These are phyloP conservation scores for Naegleria fowleri DNA, from an alignment of 208 protist species.

Conservation along the genomic window DNA sequence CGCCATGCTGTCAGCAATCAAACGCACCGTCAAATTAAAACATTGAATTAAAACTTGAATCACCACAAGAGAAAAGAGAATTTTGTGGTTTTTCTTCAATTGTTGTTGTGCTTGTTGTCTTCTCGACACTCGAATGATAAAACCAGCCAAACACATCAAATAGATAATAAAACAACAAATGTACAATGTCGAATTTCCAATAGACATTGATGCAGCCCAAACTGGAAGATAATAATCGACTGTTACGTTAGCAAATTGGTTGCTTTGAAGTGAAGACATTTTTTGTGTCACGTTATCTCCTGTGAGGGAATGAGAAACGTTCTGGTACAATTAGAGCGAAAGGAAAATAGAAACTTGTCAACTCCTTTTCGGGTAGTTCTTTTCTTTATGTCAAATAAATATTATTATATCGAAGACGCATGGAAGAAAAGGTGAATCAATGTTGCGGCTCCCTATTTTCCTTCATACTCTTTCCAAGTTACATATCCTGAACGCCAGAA, in stretches of 20 bases:
- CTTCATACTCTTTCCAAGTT: too few relatives aligned
- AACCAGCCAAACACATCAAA: background rate
- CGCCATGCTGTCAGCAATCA: background rate
- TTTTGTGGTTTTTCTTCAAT: background rate
- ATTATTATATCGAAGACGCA: too few relatives aligned
- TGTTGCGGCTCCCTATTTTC: too few relatives aligned
- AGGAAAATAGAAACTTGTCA: too few relatives aligned
- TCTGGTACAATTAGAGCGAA: too few relatives aligned
- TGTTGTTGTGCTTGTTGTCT: background rate
- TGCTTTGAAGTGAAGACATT: background rate
- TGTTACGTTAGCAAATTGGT: background rate
- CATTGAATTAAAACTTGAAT: background rate
- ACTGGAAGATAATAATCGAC: background rate
- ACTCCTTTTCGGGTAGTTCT: too few relatives aligned
- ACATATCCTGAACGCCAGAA: too few relatives aligned
- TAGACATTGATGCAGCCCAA: background rate
- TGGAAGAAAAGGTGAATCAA: too few relatives aligned
- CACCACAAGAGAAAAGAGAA: background rate
- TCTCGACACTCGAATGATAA: background rate
- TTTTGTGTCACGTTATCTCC: background rate
- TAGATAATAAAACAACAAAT: background rate
- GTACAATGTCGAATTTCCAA: background rate
- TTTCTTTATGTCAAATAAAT: too few relatives aligned
- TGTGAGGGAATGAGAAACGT: too few relatives aligned
- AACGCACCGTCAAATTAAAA: background rate